Evolutionary conservation across 2,329 filamentous ascomycete species (phyloP).

Genomic region (Annulohypoxylon truncatum): DNA sequence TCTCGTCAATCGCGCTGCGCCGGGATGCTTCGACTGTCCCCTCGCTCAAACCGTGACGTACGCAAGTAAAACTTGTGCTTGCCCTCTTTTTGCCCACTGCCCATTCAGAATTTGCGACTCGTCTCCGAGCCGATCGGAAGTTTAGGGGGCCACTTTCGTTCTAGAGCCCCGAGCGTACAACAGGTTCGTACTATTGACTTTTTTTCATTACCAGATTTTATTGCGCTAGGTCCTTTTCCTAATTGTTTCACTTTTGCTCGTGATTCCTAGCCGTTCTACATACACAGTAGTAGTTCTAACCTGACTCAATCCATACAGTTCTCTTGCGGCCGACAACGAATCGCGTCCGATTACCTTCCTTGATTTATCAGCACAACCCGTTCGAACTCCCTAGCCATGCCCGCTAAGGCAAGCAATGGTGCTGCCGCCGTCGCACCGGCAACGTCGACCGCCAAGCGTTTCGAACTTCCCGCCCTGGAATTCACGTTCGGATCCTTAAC

Average conservation of each 20-base stretch:
- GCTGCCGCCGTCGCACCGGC: slow-evolving; percentile 34
- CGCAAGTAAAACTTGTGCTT: slow-evolving; percentile 10
- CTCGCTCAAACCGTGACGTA: slow-evolving; percentile 25
- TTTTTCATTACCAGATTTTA: slow-evolving; percentile 14
- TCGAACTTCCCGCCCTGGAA: slow-evolving; percentile 69
- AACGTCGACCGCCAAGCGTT: slow-evolving; percentile 52
- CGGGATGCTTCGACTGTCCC: slow-evolving; percentile 35
- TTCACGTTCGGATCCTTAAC: slow-evolving; percentile 70
- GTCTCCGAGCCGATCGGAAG: slow-evolving; percentile 30
- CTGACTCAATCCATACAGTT: slow-evolving; percentile 37
- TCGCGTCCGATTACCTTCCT: slow-evolving; percentile 18
- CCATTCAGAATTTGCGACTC: slow-evolving; percentile 11
- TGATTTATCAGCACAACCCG: slow-evolving; percentile 20
- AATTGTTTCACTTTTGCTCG: slow-evolving; percentile 21
- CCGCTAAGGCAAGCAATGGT: slow-evolving; percentile 42
- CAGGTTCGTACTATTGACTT: slow-evolving; percentile 37
- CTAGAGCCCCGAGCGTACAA: slow-evolving; percentile 26
- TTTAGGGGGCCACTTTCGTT: slow-evolving; percentile 28
- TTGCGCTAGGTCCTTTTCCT: slow-evolving; percentile 32
- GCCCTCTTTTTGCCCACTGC: slow-evolving; percentile 14
- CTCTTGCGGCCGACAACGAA: slow-evolving; percentile 18
- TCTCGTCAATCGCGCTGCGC: slow-evolving; percentile 36
- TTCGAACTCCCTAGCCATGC: slow-evolving; percentile 37
- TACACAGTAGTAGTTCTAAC: slow-evolving; percentile 9
- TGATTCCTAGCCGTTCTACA: neutral